Evolutionary conservation across 352 stramenopile species (phyloP).

Genomic region (Phytophthora kernoviae): DNA sequence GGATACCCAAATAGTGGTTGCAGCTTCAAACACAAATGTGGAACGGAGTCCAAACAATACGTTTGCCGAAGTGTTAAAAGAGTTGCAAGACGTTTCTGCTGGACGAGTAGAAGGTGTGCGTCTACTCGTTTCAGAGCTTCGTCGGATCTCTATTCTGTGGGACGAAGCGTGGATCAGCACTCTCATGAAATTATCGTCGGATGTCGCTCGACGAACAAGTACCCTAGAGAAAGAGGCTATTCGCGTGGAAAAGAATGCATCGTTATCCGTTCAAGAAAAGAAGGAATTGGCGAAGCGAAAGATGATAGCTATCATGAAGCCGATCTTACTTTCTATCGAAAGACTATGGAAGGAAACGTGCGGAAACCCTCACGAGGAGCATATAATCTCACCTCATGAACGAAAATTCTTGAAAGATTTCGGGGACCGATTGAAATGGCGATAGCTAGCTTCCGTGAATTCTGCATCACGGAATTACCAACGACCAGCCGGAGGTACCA

Average conservation of each 20-base stretch:
- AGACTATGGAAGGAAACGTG: conserved; percentile 70
- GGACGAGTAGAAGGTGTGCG: conserved; percentile 61
- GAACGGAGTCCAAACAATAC: conserved; percentile 19
- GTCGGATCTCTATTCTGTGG: conserved; percentile 83
- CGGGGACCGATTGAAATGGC: conserved; percentile 49
- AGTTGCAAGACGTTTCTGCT: conserved; percentile 42
- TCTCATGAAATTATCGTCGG: conserved; percentile 73
- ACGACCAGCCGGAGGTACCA: conserved; percentile 19
- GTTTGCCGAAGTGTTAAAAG: conserved; percentile 47
- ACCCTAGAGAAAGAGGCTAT: conserved; percentile 81
- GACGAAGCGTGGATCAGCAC: conserved; percentile 81
- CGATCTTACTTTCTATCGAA: conserved; percentile 71
- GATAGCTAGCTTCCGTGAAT: conserved; percentile 47
- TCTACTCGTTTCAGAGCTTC: conserved; percentile 71
- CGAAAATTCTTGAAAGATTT: conserved; percentile 75
- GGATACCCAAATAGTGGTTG: conserved; percentile 14
- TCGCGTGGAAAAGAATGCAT: conserved; percentile 73
- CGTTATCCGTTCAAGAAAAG: conserved; percentile 69
- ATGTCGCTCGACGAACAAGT: conserved; percentile 65
- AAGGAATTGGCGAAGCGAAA: conserved; percentile 66
- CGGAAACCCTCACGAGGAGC: conserved; percentile 28
- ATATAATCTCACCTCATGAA: conserved; percentile 68
- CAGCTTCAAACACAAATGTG: not conserved
- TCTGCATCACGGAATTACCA: conserved; percentile 36
- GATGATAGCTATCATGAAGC: conserved; percentile 85